phyloP scores from a whole-genome alignment of 257 asterid species.

The Petunia axillaris region DNA sequence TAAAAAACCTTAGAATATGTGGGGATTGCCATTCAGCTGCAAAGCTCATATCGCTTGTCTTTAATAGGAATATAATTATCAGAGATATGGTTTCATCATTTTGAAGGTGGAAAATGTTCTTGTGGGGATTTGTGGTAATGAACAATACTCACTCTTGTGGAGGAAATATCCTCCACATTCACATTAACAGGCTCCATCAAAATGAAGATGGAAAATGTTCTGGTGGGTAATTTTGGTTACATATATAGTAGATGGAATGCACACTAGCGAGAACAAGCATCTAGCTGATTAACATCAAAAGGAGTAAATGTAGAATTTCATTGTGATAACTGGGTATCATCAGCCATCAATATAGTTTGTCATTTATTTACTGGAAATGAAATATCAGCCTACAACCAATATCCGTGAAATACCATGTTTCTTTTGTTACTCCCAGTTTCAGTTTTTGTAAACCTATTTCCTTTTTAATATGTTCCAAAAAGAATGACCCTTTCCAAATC shows the following conservation, averaged over 20 bases:
- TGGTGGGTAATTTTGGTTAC: constrained; percentile 42
- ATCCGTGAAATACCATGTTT: background rate
- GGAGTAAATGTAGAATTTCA: constrained; percentile 12
- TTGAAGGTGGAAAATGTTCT: constrained; percentile 47
- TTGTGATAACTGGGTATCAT: constrained; percentile 1
- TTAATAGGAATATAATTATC: constrained; percentile 34
- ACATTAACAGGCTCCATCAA: constrained; percentile 37
- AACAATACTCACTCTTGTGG: background rate
- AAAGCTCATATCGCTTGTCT: constrained; percentile 36
- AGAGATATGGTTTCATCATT: constrained; percentile 52
- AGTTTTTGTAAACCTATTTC: too few species aligned
- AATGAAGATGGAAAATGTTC: constrained; percentile 39
- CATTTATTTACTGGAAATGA: background rate
- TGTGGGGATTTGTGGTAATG: constrained; percentile 50
- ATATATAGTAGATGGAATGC: background rate
- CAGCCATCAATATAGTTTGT: background rate
- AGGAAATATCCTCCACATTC: background rate
- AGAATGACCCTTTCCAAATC: too few species aligned
- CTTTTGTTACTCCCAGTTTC: background rate
- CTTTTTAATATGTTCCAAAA: too few species aligned
- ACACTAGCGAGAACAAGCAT: background rate
- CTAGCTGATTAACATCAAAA: background rate
- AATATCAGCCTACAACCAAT: background rate
- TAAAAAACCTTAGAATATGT: constrained; percentile 46
- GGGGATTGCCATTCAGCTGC: constrained; percentile 49